A percentile compares a stretch with the other conserved stretches of the same genome.
phyloP scores from a whole-genome alignment of 2,329 filamentous ascomycete species.

The Alternaria sp. region DNA sequence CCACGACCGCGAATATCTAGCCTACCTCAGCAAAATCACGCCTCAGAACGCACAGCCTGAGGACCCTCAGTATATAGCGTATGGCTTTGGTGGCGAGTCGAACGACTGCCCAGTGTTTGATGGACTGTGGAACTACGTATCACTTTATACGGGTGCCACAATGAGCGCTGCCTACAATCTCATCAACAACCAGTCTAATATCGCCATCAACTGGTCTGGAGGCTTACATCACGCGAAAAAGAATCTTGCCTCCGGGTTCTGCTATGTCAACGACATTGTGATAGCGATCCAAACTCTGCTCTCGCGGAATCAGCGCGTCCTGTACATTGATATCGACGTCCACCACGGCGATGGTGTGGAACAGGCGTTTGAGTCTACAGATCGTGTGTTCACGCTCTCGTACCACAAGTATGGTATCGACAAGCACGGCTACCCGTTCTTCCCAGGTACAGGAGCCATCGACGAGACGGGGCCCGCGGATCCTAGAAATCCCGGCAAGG shows the following conservation, averaged over 20 bases:
- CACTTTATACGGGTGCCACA: constrained; percentile 88
- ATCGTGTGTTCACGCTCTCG: constrained; percentile 89
- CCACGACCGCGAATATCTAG: constrained; percentile 87
- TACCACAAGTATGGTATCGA: constrained; percentile 95
- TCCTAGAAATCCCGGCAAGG: constrained; percentile 84
- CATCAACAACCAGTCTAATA: constrained; percentile 85
- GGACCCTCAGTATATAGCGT: constrained; percentile 62
- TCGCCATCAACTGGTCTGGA: constrained; percentile 97
- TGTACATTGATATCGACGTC: constrained; percentile 95
- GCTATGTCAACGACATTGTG: constrained; percentile 99
- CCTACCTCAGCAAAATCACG: constrained; percentile 74
- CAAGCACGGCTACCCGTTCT: constrained; percentile 67
- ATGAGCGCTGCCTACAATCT: constrained; percentile 92
- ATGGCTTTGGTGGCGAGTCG: constrained; percentile 76
- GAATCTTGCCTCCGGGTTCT: constrained; percentile 92
- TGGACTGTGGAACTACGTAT: constrained; percentile 93
- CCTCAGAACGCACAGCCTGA: constrained; percentile 55
- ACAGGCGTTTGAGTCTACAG: constrained; percentile 88
- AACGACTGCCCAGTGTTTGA: constrained; percentile 96
- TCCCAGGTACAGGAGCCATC: constrained; percentile 88
- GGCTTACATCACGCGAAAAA: constrained; percentile 97
- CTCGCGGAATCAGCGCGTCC: constrained; percentile 79
- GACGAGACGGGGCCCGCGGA: constrained; percentile 85
- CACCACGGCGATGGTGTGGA: constrained; percentile 92
- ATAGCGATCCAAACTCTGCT: constrained; percentile 89